phyloP scores from a whole-genome alignment of 1,284 basidiomycete genomes.

The Pseudozyma tsukubaensis region DNA sequence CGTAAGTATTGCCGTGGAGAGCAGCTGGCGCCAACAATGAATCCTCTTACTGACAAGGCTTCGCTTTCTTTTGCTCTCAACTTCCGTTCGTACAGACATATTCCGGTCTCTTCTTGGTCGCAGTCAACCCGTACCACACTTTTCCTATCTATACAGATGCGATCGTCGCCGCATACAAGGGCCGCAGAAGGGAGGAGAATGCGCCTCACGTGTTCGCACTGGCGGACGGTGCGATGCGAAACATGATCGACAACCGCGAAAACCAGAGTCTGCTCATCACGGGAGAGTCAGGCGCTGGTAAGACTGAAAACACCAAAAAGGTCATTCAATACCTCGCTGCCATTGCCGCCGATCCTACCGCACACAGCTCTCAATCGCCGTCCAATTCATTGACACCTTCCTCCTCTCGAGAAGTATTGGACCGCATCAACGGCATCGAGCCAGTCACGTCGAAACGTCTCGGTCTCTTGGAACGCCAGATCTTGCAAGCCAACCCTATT shows the following conservation, averaged over 20 bases:
- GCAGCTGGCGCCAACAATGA: not conserved
- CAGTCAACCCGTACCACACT: conserved; percentile 95
- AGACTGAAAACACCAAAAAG: conserved; percentile 99
- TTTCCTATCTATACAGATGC: conserved; percentile 92
- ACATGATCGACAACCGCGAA: conserved; percentile 96
- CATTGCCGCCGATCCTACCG: conserved; percentile 77
- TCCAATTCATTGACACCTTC: conserved; percentile 48
- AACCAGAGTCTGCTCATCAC: conserved; percentile 98
- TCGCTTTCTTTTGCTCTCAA: not conserved
- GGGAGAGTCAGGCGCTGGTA: conserved; percentile 99
- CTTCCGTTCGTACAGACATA: conserved; percentile 74
- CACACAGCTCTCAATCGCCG: conserved; percentile 32
- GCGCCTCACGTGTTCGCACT: conserved; percentile 97
- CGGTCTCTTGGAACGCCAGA: conserved; percentile 93
- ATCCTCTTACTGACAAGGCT: not conserved
- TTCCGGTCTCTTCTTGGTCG: conserved; percentile 95
- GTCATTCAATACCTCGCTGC: conserved; percentile 99
- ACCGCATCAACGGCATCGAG: conserved; percentile 57
- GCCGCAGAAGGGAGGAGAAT: conserved; percentile 90
- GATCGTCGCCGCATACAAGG: conserved; percentile 93
- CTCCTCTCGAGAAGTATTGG: conserved; percentile 58
- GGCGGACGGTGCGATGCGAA: conserved; percentile 96
- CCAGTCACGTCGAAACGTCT: conserved; percentile 70
- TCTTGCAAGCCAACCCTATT: conserved; percentile 97
- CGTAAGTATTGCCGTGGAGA: conserved; percentile 59